Evolutionary conservation across 768 basidiomycete genomes (phyloP).

Genomic region (Mycena floridula): DNA sequence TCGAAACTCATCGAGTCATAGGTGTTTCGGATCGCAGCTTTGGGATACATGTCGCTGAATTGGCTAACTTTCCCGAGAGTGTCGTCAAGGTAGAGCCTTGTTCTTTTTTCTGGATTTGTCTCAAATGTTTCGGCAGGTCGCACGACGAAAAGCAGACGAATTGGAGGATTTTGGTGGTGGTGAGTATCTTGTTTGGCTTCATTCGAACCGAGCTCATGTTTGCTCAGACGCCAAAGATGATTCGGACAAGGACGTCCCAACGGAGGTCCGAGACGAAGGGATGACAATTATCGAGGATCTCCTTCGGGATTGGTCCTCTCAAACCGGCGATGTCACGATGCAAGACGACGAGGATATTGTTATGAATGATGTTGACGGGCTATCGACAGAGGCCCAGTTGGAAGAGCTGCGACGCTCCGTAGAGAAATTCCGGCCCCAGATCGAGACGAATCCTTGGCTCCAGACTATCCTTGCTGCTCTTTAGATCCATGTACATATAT

Average conservation of each 20-base stretch:
- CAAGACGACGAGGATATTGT: conserved; percentile 45
- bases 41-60: conserved; percentile 94
- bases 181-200: conserved; percentile 11
- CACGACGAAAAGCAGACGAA: conserved; percentile 94
- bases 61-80: conserved; percentile 96
- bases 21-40: conserved; percentile 96
- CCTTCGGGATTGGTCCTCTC: conserved; percentile 57
- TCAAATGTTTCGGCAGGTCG: conserved; percentile 28
- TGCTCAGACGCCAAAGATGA: too few species aligned
- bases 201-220: too few species aligned
- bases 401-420: conserved; percentile 54
- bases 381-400: conserved; percentile 38
- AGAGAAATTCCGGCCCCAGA: conserved; percentile 55
- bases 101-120: background rate
- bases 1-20: conserved; percentile 19
- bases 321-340: too few species aligned
- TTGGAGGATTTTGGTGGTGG: conserved; percentile 76
- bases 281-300: conserved; percentile 76
- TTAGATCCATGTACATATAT: conserved; percentile 7
- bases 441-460: conserved; percentile 80
- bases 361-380: conserved; percentile 32
- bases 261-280: conserved; percentile 70
- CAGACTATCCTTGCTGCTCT: conserved; percentile 46
- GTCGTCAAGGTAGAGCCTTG: conserved; percentile 69
- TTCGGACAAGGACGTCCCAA: conserved; percentile 37